Evolutionary conservation across 2,329 filamentous ascomycete genomes (phyloP), one percentile per base, ranked within the genome.

Genomic region (Leptosphaerulina australis): DNA sequence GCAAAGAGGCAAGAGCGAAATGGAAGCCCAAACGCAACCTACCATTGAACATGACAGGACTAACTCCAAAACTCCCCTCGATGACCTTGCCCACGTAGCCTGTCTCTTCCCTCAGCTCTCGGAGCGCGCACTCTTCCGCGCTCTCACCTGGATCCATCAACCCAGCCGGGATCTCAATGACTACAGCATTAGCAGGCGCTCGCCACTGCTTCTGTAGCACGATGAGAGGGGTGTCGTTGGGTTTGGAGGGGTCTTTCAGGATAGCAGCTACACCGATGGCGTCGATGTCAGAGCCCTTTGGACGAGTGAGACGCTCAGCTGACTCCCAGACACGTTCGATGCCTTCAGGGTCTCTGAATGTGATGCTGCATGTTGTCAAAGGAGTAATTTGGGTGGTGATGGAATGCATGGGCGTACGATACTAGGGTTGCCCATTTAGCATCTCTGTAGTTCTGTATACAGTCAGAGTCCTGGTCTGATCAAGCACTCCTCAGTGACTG

Each of bases 241-340:
- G 64, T 15, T 66, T 62, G 6, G 62, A 55, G 5, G 70, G 65
- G 33, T 71, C 60, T 45, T 70, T 62, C 1, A 91, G 75, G 56
- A 91, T 82, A 31, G 87, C 88, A 12, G 89, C 79, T 49, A 91
- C 88, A 52, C 87, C 87, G 11, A 91, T 87, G 43, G 85, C 87
- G 62, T 91, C 88, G 44, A 90, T 85, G 25, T 83, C 81, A 49
- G 79, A 78, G 56, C 72, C 77, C 46, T 77, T 75, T 10, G 87
- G 86, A 3, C 87, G 82, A 0, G 87, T 90, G 22, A 79, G 80
- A n/a, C 88, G 83, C 70, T 89, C 85, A 12, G 85, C 85, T 0
- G 85, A 87, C 66, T 91, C 88, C 88, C 88, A 91, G 22, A 81
- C 83, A 43, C 87, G 79, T 0, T 75, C 69, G 12, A 76, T 74